Evolutionary conservation across 1,284 basidiomycete species (phyloP).

Genomic region (Ustilago loliicola): DNA sequence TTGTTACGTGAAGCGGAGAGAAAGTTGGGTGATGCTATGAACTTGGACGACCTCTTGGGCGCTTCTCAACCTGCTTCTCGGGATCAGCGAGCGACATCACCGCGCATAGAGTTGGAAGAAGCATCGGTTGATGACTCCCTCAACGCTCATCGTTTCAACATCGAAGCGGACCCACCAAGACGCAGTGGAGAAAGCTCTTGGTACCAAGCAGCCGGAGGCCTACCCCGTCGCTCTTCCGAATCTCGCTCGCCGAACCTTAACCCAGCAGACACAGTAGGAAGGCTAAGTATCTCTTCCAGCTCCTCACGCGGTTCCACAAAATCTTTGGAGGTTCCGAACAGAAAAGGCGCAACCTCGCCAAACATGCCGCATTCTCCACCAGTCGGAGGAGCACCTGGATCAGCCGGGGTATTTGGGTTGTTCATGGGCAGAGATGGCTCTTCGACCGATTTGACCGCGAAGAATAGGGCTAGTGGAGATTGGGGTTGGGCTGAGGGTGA

Average conservation of each 20-base stretch:
- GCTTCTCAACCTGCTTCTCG: background rate
- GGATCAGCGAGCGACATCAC: background rate
- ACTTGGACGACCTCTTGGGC: slow-evolving; percentile 40
- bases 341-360: slow-evolving; percentile 5
- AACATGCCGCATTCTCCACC: slow-evolving; percentile 15
- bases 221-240: background rate
- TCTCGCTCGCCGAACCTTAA: slow-evolving; percentile 7
- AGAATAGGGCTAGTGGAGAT: slow-evolving; percentile 10
- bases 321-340: background rate
- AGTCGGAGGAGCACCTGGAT: slow-evolving; percentile 19
- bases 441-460: background rate
- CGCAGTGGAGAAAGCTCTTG: too few species aligned
- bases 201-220: slow-evolving; percentile 31
- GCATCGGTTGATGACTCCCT: slow-evolving; percentile 4
- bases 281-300: slow-evolving; percentile 14
- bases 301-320: background rate
- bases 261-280: background rate
- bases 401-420: slow-evolving; percentile 32
- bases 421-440: slow-evolving; percentile 11
- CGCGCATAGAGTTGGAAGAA: slow-evolving; percentile 28
- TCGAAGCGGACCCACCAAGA: too few species aligned
- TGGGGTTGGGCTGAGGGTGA: slow-evolving; percentile 28
- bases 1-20: slow-evolving; percentile 40
- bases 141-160: too few species aligned
- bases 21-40: slow-evolving; percentile 49